Percentiles rank a stretch among this genome's conserved stretches.
phyloP scores from a whole-genome alignment of 208 protist species.

The Phytomonas francai region DNA sequence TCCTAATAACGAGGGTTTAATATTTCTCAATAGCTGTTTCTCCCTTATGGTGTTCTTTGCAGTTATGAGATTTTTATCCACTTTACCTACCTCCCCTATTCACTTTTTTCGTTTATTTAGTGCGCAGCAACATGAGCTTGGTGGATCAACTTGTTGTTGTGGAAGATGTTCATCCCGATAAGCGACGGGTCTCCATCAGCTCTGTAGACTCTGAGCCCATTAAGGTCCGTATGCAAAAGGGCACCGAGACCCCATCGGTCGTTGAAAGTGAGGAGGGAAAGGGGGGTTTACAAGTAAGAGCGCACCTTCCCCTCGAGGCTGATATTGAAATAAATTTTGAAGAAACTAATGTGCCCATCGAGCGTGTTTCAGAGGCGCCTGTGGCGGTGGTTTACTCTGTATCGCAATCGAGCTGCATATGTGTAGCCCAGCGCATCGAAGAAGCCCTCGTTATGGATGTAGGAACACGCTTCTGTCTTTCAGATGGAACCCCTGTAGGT shows the following conservation, averaged over 20 bases:
- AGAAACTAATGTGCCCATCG: not conserved
- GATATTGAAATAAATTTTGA: not conserved
- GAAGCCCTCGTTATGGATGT: constrained; percentile 47
- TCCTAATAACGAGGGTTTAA: no score
- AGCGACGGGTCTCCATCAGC: constrained; percentile 61
- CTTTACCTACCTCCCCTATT: no score
- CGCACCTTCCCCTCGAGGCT: constrained; percentile 8
- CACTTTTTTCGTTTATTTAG: no score
- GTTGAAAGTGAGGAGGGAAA: not conserved
- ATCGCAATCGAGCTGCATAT: constrained; percentile 14
- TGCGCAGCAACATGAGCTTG: no score
- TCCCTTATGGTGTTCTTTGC: no score
- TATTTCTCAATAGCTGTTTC: no score
- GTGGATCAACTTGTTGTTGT: no score
- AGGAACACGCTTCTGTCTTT: constrained; percentile 59
- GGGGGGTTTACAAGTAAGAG: no score
- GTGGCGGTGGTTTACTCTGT: constrained; percentile 35
- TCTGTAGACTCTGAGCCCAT: constrained; percentile 79
- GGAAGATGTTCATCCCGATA: constrained; percentile 20
- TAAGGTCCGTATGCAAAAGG: constrained; percentile 15
- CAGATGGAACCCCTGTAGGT: constrained; percentile 45
- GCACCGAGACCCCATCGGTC: constrained; percentile 8
- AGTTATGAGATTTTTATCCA: no score
- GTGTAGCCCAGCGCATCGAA: constrained; percentile 36
- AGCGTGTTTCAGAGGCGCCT: constrained; percentile 39